Percentiles rank a stretch among this genome's conserved stretches.
phyloP scores from a whole-genome alignment of 345 rosid species.

The Moricandia arvensis region DNA sequence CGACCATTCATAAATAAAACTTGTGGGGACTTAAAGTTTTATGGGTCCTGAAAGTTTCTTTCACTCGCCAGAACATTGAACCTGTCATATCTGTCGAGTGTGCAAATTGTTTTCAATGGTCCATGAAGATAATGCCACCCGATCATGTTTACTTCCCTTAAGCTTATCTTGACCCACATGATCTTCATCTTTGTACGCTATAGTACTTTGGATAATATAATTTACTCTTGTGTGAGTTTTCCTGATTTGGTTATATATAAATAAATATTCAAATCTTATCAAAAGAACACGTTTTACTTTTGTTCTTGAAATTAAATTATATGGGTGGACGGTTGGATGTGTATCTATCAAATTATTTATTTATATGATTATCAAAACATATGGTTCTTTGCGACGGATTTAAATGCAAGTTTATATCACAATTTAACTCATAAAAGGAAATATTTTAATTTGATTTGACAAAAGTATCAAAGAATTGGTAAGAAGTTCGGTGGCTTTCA shows the following conservation, averaged over 20 bases:
- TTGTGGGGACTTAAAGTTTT: slow-evolving; percentile 15
- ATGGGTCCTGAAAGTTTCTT: slow-evolving; percentile 24
- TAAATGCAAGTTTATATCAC: too few relatives aligned
- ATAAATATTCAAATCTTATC: neutral
- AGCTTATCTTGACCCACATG: slow-evolving; percentile 15
- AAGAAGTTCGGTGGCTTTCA: slow-evolving; percentile 24
- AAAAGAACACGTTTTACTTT: neutral
- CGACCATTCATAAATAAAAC: slow-evolving; percentile 12
- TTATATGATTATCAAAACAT: neutral
- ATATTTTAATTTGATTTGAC: neutral
- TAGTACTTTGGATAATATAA: neutral
- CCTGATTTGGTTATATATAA: neutral
- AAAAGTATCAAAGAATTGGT: neutral
- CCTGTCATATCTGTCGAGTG: slow-evolving; percentile 24
- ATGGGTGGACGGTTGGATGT: neutral
- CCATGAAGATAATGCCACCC: neutral
- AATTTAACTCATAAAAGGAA: too few relatives aligned
- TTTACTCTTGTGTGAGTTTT: neutral
- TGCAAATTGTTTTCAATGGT: slow-evolving; percentile 7
- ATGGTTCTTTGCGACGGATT: neutral
- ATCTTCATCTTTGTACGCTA: neutral
- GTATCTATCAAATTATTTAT: neutral
- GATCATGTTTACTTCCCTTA: slow-evolving; percentile 10
- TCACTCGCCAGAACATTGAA: slow-evolving; percentile 27
- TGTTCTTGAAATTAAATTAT: neutral